Conservation (phyloP, 768 basidiomycete genomes). For the Thelephora ganbajun region DNA sequence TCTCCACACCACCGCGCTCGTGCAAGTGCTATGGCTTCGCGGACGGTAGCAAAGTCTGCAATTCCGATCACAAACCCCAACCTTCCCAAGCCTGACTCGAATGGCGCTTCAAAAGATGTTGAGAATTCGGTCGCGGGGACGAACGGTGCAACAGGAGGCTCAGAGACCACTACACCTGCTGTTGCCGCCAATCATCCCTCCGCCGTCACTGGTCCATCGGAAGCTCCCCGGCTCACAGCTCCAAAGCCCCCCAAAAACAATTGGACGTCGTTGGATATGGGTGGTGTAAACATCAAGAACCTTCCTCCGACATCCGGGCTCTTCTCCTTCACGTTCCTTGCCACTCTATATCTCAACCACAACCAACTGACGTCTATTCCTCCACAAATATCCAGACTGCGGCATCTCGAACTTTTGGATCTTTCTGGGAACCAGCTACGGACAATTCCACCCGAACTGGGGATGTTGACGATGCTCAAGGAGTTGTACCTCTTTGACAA, state of each 20-base stretch:
- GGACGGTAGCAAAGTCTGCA: slow-evolving; percentile 74
- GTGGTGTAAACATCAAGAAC: slow-evolving; percentile 87
- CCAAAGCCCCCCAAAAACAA: slow-evolving; percentile 56
- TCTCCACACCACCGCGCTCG: slow-evolving; percentile 91
- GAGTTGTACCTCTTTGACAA: slow-evolving; percentile 97
- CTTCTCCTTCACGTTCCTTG: slow-evolving; percentile 85
- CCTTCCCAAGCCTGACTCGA: slow-evolving; percentile 34
- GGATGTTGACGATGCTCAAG: slow-evolving; percentile 79
- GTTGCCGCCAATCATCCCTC: slow-evolving; percentile 48
- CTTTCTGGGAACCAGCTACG: slow-evolving; percentile 78
- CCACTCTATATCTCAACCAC: slow-evolving; percentile 92
- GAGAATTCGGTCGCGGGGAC: slow-evolving; percentile 11
- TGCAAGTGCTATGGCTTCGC: slow-evolving; percentile 87
- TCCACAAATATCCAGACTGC: slow-evolving; percentile 68
- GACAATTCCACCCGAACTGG: slow-evolving; percentile 72
- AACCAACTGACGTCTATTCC: slow-evolving; percentile 73
- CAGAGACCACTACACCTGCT: slow-evolving; percentile 22
- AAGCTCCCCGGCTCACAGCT: slow-evolving; percentile 50
- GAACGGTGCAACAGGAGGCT: slow-evolving; percentile 1
- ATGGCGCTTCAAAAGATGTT: slow-evolving; percentile 16
- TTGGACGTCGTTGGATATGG: slow-evolving; percentile 93
- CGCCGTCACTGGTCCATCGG: slow-evolving; percentile 58
- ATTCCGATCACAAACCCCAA: slow-evolving; percentile 92
- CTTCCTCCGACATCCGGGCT: slow-evolving; percentile 64
- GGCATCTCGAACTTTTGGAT: slow-evolving; percentile 81